Evolutionary conservation across 208 protist species (phyloP), one percentile per base, ranked within the genome.

Genomic region (Acanthamoeba quina): DNA sequence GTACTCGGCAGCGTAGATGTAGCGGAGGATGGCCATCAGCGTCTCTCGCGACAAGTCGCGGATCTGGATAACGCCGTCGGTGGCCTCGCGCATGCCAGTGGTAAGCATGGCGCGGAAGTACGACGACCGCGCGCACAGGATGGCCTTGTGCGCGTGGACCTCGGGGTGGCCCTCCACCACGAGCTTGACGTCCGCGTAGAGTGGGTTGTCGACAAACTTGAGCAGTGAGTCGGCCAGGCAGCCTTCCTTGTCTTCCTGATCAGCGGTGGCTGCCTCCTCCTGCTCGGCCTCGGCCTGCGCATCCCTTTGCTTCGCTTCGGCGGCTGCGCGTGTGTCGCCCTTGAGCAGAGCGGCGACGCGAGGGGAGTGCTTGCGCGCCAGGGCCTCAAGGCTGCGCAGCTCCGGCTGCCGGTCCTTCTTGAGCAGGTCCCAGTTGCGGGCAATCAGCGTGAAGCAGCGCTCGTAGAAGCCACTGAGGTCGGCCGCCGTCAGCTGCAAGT

Each of bases 1-100:
- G 68, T 76, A 76, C 68, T 34, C 19, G 68, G 47, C 78, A 31
- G 78, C 26, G 52, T 86, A 86, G 29, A 86, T 17, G 47, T 86
- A 86, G n/a, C 41, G 41, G 34, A 86, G 47, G 78, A 86, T 26
- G n/a, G 78, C 41, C 52, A 52, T n/a, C 0, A 86, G n/a, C 7
- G 31, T 31, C 13, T 86, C 78, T 1, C 21, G 15, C 15, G 47
- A 62, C n/a, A 86, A 58, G 78, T 86, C 78, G 21, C 10, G 17
- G 10, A 86, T 49, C n/a, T 86, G 37, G 13, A 86, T 86, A 0
- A 37, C 47, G 41, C 21, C 31, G 52, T 10, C 31, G 11, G 78
- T 60, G 26, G 78, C 41, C 52, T 86, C 78, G 19, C 52, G 41
- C 78, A 86, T 86, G 47, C 58, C 58, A 5, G 29, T 4, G 2